These are phyloP conservation scores for Yamadazyma kitorensis DNA, from an alignment of 805 yeast species.

Conservation along the genomic window DNA sequence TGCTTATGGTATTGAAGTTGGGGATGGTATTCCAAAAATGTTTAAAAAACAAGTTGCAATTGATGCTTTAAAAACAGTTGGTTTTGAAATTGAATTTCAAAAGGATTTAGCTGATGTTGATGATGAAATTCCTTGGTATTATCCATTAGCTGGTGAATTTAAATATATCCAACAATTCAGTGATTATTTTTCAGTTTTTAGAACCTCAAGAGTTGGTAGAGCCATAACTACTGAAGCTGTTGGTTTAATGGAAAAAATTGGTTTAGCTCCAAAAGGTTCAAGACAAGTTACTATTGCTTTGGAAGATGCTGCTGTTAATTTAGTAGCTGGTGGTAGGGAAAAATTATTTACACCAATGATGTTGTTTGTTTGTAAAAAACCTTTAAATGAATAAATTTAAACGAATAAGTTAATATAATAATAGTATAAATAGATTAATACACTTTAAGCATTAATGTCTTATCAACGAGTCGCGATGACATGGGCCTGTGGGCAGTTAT, in stretches of 20 bases:
- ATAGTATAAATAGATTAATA: too few species aligned
- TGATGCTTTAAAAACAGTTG: constrained; percentile 79
- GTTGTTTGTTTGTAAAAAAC: constrained; percentile 87
- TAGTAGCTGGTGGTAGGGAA: constrained; percentile 89
- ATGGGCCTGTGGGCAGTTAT: too few species aligned
- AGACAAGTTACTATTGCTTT: constrained; percentile 86
- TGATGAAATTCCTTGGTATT: constrained; percentile 95
- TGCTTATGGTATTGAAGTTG: constrained; percentile 95
- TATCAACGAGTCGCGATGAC: too few species aligned
- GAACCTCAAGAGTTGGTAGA: constrained; percentile 89
- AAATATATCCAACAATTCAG: constrained; percentile 74
- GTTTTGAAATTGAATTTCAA: constrained; percentile 75
- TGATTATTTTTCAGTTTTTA: constrained; percentile 79
- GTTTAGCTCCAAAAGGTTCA: constrained; percentile 89
- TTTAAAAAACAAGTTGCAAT: constrained; percentile 80
- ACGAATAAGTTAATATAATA: too few species aligned
- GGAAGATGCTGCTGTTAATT: constrained; percentile 95
- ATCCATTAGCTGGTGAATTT: constrained; percentile 94
- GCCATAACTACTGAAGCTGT: constrained; percentile 76
- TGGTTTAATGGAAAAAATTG: constrained; percentile 76
- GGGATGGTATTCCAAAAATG: constrained; percentile 99
- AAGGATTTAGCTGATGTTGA: constrained; percentile 78
- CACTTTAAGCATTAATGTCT: too few species aligned
- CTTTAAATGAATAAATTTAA: constrained; percentile 26
- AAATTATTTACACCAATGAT: constrained; percentile 97